A percentile compares a stretch with the other conserved stretches of the same genome.
phyloP scores from a whole-genome alignment of 495 filamentous ascomycete genomes.

The Hypoxylon perforatum region DNA sequence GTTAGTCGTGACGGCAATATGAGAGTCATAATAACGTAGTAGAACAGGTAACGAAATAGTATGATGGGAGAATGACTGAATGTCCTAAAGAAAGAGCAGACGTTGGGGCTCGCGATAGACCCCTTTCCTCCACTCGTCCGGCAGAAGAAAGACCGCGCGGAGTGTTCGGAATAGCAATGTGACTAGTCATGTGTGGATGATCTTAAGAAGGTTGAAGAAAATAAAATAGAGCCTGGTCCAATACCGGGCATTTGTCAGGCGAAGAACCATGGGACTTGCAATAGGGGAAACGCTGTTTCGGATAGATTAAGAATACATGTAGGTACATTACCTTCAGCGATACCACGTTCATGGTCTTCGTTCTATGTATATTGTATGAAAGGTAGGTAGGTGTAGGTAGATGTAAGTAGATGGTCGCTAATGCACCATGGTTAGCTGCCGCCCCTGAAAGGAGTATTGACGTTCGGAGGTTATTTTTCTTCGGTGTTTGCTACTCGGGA shows the following conservation, averaged over 20 bases:
- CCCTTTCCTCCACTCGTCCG: constrained; percentile 2
- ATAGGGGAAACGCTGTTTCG: constrained; percentile 1
- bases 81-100: neutral
- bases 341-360: neutral
- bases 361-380: neutral
- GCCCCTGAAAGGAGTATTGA: neutral
- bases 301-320: constrained; percentile 8
- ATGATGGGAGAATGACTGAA: no score
- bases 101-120: constrained; percentile 1
- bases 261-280: neutral
- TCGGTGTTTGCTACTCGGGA: no score
- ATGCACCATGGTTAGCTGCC: neutral
- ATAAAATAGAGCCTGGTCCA: neutral
- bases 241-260: neutral
- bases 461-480: neutral
- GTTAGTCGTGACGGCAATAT: no score
- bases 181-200: neutral
- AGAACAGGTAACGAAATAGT: no score
- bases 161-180: constrained; percentile 7
- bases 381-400: no score
- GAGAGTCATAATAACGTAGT: no score
- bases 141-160: constrained; percentile 9
- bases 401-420: neutral
- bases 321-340: neutral
- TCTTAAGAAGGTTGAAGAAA: constrained; percentile 1